Percentiles rank a stretch among this genome's conserved stretches.
Evolutionary conservation across 1,139 yeast species (phyloP).

Genomic region (Blastobotrys petasosporus): DNA sequence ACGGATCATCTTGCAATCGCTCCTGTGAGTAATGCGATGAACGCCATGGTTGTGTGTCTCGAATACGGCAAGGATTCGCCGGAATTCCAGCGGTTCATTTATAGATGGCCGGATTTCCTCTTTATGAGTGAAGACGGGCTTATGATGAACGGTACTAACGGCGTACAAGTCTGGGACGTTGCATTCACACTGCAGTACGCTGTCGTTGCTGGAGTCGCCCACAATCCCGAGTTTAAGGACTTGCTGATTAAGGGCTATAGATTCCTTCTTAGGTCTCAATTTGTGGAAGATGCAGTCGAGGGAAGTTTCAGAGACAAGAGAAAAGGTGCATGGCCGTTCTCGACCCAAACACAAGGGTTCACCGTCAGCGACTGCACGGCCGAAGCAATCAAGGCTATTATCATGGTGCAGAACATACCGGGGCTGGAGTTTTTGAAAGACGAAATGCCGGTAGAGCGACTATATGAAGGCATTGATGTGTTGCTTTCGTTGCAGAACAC

Average conservation of each 20-base stretch:
- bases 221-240: slow-evolving; percentile 57
- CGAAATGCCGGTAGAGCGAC: slow-evolving; percentile 47
- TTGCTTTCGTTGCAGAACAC: slow-evolving; percentile 64
- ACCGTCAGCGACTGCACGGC: slow-evolving; percentile 97
- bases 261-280: slow-evolving; percentile 77
- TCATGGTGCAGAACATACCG: slow-evolving; percentile 77
- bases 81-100: slow-evolving; percentile 50
- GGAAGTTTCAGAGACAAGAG: slow-evolving; percentile 82
- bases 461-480: slow-evolving; percentile 68
- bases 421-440: slow-evolving; percentile 39
- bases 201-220: slow-evolving; percentile 74
- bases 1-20: slow-evolving; percentile 86
- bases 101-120: slow-evolving; percentile 66
- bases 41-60: slow-evolving; percentile 59
- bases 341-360: slow-evolving; percentile 93
- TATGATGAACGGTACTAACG: slow-evolving; percentile 95
- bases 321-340: slow-evolving; percentile 95
- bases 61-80: slow-evolving; percentile 69
- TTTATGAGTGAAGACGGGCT: slow-evolving; percentile 89
- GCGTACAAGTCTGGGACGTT: slow-evolving; percentile 96
- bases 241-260: slow-evolving; percentile 58
- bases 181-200: slow-evolving; percentile 85
- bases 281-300: slow-evolving; percentile 67
- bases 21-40: slow-evolving; percentile 86
- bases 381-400: slow-evolving; percentile 87